Conservation (phyloP, 345 rosid genomes). For the Combretum micranthum region DNA sequence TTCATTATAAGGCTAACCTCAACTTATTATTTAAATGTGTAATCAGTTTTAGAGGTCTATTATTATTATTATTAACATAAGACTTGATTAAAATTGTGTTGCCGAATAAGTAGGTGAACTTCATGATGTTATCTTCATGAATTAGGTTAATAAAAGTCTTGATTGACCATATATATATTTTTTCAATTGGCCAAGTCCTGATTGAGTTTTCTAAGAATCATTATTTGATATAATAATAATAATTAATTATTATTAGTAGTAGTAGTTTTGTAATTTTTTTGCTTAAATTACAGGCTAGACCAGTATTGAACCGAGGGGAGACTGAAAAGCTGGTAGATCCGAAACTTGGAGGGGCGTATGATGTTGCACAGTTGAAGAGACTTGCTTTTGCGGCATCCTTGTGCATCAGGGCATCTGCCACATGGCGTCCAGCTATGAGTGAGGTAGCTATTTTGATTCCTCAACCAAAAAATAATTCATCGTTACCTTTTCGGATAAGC, state of each 20-base stretch:
- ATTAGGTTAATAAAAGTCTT: not conserved
- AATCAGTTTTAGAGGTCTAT: too few relatives aligned
- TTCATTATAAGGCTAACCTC: too few relatives aligned
- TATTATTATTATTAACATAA: too few relatives aligned
- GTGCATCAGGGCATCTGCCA: conserved; percentile 71
- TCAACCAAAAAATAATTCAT: too few relatives aligned
- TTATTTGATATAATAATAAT: not conserved
- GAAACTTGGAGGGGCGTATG: conserved; percentile 56
- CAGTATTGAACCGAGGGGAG: conserved; percentile 56
- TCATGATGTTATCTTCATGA: conserved; percentile 8
- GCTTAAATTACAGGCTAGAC: conserved; percentile 45
- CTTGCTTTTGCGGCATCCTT: conserved; percentile 81
- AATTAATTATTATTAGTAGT: not conserved
- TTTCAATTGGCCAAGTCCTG: too few relatives aligned
- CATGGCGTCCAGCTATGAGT: conserved; percentile 82
- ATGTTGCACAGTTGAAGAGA: conserved; percentile 46
- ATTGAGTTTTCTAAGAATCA: too few relatives aligned
- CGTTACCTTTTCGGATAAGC: too few relatives aligned
- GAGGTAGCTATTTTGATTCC: conserved; percentile 41
- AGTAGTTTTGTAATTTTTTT: not conserved
- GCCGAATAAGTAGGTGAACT: conserved; percentile 6
- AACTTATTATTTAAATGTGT: too few relatives aligned
- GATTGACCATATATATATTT: too few relatives aligned
- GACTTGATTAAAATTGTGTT: not conserved
- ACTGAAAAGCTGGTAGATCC: conserved; percentile 69